A percentile compares a stretch with the other conserved stretches of the same genome.
phyloP scores from a whole-genome alignment of 1,139 yeast species.

The Kodamaea plutei region DNA sequence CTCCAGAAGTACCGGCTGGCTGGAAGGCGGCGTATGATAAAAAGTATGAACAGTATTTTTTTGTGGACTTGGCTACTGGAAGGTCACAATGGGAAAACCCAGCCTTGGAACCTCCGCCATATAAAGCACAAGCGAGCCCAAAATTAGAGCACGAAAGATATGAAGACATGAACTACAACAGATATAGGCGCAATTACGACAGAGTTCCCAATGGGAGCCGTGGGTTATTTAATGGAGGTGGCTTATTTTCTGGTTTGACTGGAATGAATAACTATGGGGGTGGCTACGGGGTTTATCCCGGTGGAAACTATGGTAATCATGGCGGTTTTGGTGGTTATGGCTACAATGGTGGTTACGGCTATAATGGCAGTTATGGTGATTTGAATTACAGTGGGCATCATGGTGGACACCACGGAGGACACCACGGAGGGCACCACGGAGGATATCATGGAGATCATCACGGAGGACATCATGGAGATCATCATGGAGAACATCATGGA shows the following conservation, averaged over 20 bases:
- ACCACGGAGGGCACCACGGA: slow-evolving; percentile 1
- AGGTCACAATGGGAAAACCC: slow-evolving; percentile 22
- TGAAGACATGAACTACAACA: too few relatives aligned
- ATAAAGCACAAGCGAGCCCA: slow-evolving; percentile 1
- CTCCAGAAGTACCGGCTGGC: slow-evolving; percentile 21
- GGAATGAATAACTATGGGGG: too few relatives aligned
- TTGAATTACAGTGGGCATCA: slow-evolving; percentile 1
- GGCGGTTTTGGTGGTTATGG: slow-evolving; percentile 13
- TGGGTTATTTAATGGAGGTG: slow-evolving; percentile 12
- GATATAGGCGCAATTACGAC: neutral
- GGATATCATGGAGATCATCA: slow-evolving; percentile 1
- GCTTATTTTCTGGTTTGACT: too few relatives aligned
- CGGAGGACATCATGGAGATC: neutral
- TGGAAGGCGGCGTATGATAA: slow-evolving; percentile 31
- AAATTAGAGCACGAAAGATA: slow-evolving; percentile 2
- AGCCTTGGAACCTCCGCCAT: slow-evolving; percentile 5
- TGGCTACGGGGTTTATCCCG: too few relatives aligned
- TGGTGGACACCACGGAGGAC: neutral
- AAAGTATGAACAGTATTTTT: slow-evolving; percentile 22
- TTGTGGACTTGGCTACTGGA: slow-evolving; percentile 20
- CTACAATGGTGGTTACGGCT: slow-evolving; percentile 1
- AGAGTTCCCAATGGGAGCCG: slow-evolving; percentile 5
- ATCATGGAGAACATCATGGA: neutral
- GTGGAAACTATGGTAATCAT: too few relatives aligned
- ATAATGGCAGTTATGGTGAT: slow-evolving; percentile 3